These are phyloP conservation scores for Hypoxylon sp. DNA, from an alignment of 2,329 filamentous ascomycete species.

Conservation along the genomic window DNA sequence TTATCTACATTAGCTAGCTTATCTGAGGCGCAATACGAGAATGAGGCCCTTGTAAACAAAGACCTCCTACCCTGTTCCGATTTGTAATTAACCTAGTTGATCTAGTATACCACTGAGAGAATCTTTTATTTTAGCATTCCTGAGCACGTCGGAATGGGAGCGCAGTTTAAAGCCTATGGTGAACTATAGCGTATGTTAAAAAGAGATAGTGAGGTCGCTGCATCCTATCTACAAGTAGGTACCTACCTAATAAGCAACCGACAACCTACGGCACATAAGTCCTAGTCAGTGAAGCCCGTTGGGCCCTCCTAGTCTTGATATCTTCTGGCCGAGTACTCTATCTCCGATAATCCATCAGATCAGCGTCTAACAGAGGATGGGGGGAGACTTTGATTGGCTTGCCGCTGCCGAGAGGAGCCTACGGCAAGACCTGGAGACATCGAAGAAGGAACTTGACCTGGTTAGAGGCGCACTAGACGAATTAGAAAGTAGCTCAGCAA, in stretches of 20 bases:
- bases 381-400: slow-evolving; percentile 46
- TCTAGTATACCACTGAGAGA: neutral
- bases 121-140: neutral
- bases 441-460: slow-evolving; percentile 50
- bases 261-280: neutral
- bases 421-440: slow-evolving; percentile 47
- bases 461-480: slow-evolving; percentile 46
- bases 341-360: slow-evolving; percentile 6
- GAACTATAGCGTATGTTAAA: neutral
- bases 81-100: neutral
- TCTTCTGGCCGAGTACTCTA: slow-evolving; percentile 30
- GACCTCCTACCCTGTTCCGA: neutral
- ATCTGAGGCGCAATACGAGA: neutral
- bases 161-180: neutral
- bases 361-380: slow-evolving; percentile 2
- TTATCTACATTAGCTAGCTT: slow-evolving; percentile 5
- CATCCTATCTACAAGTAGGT: neutral
- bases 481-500: slow-evolving; percentile 21
- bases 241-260: neutral
- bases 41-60: slow-evolving; percentile 1
- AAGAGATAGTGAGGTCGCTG: neutral
- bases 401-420: slow-evolving; percentile 35
- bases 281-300: neutral
- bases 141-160: neutral
- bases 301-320: slow-evolving; percentile 23